Percentiles rank a stretch among this genome's conserved stretches.
Conservation (phyloP, 371 early-diverging fungal genomes). For the Lichtheimia hyalospora region DNA sequence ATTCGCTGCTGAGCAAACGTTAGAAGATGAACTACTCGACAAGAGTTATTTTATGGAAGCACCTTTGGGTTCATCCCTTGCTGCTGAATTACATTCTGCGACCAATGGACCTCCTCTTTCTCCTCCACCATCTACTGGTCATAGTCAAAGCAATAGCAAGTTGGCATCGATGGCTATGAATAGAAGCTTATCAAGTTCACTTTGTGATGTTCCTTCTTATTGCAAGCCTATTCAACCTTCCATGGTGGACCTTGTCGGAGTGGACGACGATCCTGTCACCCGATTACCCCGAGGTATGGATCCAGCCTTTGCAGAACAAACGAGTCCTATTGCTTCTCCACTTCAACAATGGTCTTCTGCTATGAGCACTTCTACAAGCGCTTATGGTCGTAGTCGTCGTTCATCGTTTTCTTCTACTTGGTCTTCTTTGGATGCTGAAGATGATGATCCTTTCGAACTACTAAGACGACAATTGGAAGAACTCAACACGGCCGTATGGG, state of each 20-base stretch:
- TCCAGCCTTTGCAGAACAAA: conserved; percentile 18
- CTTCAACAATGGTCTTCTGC: conserved; percentile 40
- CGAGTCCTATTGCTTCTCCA: conserved; percentile 22
- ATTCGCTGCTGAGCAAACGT: conserved; percentile 37
- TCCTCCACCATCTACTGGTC: conserved; percentile 9
- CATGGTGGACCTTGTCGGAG: not conserved
- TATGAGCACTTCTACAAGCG: conserved; percentile 22
- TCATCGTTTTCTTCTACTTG: conserved; percentile 36
- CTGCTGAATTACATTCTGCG: conserved; percentile 52
- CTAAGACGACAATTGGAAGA: conserved; percentile 51
- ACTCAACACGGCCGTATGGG: conserved; percentile 46
- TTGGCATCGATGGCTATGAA: conserved; percentile 39
- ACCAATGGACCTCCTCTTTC: conserved; percentile 24
- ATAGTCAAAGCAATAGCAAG: conserved; percentile 19
- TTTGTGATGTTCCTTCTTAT: conserved; percentile 4
- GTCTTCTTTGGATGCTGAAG: conserved; percentile 37
- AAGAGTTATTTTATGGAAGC: conserved; percentile 40
- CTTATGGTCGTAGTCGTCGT: conserved; percentile 36
- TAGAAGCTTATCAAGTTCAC: conserved; percentile 17
- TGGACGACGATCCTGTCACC: conserved; percentile 15
- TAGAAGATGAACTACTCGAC: conserved; percentile 51
- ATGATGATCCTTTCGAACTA: conserved; percentile 52
- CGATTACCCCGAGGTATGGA: conserved; percentile 18
- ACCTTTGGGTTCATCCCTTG: conserved; percentile 46
- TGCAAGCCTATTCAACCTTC: not conserved